Evolutionary conservation across 495 filamentous ascomycete species (phyloP), one percentile per base, ranked within the genome.

Genomic region (Daldinia decipiens): DNA sequence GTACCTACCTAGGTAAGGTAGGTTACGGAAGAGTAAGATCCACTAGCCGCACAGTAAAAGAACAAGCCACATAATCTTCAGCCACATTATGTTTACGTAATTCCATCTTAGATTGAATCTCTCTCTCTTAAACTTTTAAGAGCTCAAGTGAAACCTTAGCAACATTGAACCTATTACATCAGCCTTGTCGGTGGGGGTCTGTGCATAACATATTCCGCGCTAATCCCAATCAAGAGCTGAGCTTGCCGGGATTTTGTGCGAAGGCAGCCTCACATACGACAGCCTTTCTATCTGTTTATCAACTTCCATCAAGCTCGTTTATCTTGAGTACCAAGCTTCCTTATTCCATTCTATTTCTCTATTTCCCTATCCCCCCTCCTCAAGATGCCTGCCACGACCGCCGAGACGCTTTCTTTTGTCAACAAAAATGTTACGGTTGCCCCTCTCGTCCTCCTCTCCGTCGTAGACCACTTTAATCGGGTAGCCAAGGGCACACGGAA

Each of bases 391-490:
- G 88, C 94, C 81, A 98, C 94, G 68, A 97, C 94, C 81, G 93
- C 92, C 75, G 94, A 98, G 81, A 95, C 94, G 67, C 89, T 98
- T 76, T 94, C 92, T 62, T 89, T 97, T 77, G 92, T 97, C 79
- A 92, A 90, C 77, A 88, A 92, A 79, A 97, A 89, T 80, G 95
- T 99, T 81, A 97, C 95, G 71, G 94, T 99, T 79, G 95, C 95
- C 70, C 95, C 96, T 69, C 89, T 99, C 81, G 95, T 99, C 74
- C 93, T 99, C 67, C 93, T 99, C 76, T 97, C 94, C 68, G 95
- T 91, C 74, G 96, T 96, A 87, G 95, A 99, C 86, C 95, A 99
- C 84, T 99, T 95, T 84, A 95, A 95, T 75, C 92, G 95, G 62
- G 92, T 91, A 67, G 77, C 77, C 50, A 97, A 94, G 83, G 92